Base-by-base conservation (phyloP, 495 filamentous ascomycete genomes). In the Halenospora varia region DNA sequence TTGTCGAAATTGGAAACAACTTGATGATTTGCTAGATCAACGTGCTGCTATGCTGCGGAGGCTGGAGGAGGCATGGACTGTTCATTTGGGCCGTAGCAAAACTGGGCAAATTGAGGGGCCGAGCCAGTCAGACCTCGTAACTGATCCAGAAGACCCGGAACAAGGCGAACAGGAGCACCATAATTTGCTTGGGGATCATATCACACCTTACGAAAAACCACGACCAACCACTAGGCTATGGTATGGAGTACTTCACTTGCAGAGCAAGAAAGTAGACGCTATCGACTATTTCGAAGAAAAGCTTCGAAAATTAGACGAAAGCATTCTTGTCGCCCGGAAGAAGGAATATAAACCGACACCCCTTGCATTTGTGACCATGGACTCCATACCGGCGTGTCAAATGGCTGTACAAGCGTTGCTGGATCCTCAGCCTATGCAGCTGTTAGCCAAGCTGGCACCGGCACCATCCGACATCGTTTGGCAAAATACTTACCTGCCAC, bases 291-390 rank as follows among this genome's bases (percentile, higher is more conserved):
- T 88, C 66, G 87, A 92, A 61, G 90, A 95, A 65, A 87, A 87
- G 63, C 77, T 97, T n/a, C 85, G 86, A 15, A 81, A 78, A 25
- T 67, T 94, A 4, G 93, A 97, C 57, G 89, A 92, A 42, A 77
- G 86, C 63, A 92, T 99, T 42, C 68, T 69, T 19, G 69, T 61
- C 15, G 84, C 88, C 0, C 81, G 95, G 23, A 81, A 82, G 62
- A 92, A 92, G 67, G 84, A 87, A 15, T 97, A 89, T 66, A 72
- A 77, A 9, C 79, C 95, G 1, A 91, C 84, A 0, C 84, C 92
- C 42, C 75, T 95, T 29, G 95, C 95, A 6, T 97, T 97, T 69
- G 90, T 99, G 26, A 97, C 95, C 0, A 92, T 99, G 88, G 87
- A 96, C 70, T 96, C 91, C 17, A 90, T 93, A 57, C 88, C 90